phyloP scores from a whole-genome alignment of 1,284 basidiomycete genomes.

The Leccinum fallax region DNA sequence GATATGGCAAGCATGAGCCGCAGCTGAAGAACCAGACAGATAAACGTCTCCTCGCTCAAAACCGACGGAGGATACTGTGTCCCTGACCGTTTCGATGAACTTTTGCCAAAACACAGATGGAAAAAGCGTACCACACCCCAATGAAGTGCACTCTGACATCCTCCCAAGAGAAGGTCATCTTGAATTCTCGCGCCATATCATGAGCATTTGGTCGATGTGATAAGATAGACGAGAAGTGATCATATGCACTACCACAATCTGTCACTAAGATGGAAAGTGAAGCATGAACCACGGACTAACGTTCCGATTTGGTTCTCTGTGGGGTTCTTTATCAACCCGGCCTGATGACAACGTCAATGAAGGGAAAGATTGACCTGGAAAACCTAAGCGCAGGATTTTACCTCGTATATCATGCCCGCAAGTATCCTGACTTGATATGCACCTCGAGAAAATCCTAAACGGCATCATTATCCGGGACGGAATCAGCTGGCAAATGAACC shows the following conservation, averaged over 20 bases:
- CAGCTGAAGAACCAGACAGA: constrained; percentile 22
- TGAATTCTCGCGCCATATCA: constrained; percentile 24
- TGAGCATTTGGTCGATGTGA: constrained; percentile 8
- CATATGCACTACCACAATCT: constrained; percentile 11
- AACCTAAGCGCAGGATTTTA: neutral
- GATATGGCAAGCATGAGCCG: constrained; percentile 28
- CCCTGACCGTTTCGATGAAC: constrained; percentile 13
- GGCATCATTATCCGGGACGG: neutral
- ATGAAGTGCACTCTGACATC: constrained; percentile 17
- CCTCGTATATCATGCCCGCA: constrained; percentile 36
- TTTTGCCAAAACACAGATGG: neutral
- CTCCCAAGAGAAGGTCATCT: constrained; percentile 21
- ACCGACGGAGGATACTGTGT: constrained; percentile 34
- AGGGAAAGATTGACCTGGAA: neutral
- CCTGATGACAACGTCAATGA: constrained; percentile 18
- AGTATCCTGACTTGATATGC: constrained; percentile 38
- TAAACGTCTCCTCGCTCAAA: constrained; percentile 24
- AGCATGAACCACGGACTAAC: constrained; percentile 5
- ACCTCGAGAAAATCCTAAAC: constrained; percentile 37
- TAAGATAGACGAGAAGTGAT: constrained; percentile 23
- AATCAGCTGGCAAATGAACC: constrained; percentile 24
- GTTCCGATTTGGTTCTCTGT: constrained; percentile 22
- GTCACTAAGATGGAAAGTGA: neutral
- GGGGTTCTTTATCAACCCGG: constrained; percentile 35
- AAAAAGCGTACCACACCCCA: constrained; percentile 33